Evolutionary conservation across 164 flowering plant species (phyloP), one percentile per base, ranked within the genome.

Genomic region (Magnolia officinalis): DNA sequence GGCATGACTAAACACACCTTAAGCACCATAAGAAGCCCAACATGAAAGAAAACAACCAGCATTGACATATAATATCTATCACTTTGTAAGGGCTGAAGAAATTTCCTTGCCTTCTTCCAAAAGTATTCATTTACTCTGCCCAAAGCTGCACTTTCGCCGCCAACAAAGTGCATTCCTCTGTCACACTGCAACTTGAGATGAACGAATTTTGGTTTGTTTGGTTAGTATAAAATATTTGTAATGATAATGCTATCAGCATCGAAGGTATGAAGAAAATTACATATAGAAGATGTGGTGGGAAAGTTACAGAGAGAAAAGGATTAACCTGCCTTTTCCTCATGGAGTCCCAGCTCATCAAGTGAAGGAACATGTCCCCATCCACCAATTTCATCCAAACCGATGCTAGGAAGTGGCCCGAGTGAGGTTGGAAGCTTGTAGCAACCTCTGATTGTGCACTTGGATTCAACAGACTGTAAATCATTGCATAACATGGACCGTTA

Each of bases 141-240:
- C 72, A 95, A 72, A 61, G 97, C 97, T 24, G 95, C 95, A 83
- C 81, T 90, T 89, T 95, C 99, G 76, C 99, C 99, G 0, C 99
- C 99, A 1, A 83, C 50, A 78, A 92, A 90, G 63, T 80, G 72
- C 92, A 92, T 84, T 73, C 99, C 98, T 79, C 81, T 90, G 45
- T 76, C 74, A 18, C 83, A 85, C 98, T 95, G 88, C 67, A 78
- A 75, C 16, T 51, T 26, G 68, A 8, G 45, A 64, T 82, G 67
- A 31, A 23, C 6, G 55, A 16, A 66, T 37, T 20, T 51, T 50
- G n/a, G 7, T 37, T 65, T 72, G 8, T 23, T 55, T 52, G 23
- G 63, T 51, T 37, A 37, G 45, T 37, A 65, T 24, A 5, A 24
- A 21, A 23, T 24, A 10, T 20, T 26, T 19, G 13, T 10, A 20